A percentile compares a stretch with the other conserved stretches of the same genome.
phyloP scores from a whole-genome alignment of 352 stramenopile species.

The Phytophthora sojae region DNA sequence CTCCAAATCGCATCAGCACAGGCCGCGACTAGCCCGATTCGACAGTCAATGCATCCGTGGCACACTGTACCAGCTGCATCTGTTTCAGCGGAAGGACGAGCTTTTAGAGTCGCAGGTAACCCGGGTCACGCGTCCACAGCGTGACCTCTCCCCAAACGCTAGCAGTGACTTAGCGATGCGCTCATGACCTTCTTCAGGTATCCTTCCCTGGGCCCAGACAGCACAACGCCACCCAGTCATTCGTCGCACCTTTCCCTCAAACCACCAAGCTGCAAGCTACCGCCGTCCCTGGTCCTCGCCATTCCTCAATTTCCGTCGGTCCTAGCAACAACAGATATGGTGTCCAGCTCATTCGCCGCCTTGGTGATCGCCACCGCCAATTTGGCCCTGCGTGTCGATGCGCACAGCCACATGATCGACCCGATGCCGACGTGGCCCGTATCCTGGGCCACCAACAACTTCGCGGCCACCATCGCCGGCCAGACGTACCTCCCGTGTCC shows the following conservation, averaged over 20 bases:
- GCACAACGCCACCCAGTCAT: conserved; percentile 22
- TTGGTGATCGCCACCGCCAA: conserved; percentile 19
- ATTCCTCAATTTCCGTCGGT: conserved; percentile 30
- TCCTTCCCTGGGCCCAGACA: conserved; percentile 30
- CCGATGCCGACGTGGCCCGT: conserved; percentile 41
- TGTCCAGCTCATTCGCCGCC: conserved; percentile 21
- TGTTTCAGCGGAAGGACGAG: conserved; percentile 19
- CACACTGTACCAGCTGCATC: conserved; percentile 10
- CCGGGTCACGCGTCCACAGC: conserved; percentile 2
- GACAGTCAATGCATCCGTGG: conserved; percentile 20
- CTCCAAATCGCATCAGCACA: conserved; percentile 16
- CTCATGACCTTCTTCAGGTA: conserved; percentile 14
- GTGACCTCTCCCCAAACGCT: conserved; percentile 11
- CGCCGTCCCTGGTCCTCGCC: neutral
- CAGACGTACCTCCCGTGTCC: conserved; percentile 33
- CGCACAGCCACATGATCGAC: conserved; percentile 47
- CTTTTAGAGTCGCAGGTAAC: conserved; percentile 7
- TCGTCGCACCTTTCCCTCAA: conserved; percentile 32
- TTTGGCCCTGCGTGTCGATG: neutral
- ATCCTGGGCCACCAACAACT: conserved; percentile 38
- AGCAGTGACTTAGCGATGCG: neutral
- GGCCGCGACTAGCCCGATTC: conserved; percentile 23
- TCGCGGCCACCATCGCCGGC: conserved; percentile 45
- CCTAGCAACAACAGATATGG: conserved; percentile 23
- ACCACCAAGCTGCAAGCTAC: conserved; percentile 7